Conservation (phyloP, 192 early-diverging fungal species). For the Rhizophagus clarus region DNA sequence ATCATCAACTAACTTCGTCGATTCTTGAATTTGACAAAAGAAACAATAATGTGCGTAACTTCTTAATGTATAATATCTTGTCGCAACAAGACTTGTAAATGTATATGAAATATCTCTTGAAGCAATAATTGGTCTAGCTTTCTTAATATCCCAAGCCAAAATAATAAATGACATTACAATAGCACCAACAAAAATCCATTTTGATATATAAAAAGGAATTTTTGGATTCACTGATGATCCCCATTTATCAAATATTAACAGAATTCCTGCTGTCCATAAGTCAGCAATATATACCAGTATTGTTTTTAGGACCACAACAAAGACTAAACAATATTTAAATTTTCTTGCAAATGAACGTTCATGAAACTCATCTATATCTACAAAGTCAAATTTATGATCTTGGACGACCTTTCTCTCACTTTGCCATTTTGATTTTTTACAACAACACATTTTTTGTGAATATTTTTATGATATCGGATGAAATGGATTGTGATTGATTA, state of each 20-base stretch:
- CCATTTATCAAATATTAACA: constrained; percentile 50
- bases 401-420: constrained; percentile 79
- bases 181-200: constrained; percentile 62
- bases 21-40: constrained; percentile 71
- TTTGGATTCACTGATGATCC: constrained; percentile 40
- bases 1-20: constrained; percentile 63
- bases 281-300: constrained; percentile 81
- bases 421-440: constrained; percentile 35
- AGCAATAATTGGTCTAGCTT: constrained; percentile 64
- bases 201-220: constrained; percentile 48
- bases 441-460: constrained; percentile 16
- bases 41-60: constrained; percentile 84
- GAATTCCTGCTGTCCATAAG: constrained; percentile 70
- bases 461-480: not conserved
- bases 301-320: constrained; percentile 67
- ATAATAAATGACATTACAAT: constrained; percentile 70
- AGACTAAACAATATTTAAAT: constrained; percentile 59
- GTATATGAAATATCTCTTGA: constrained; percentile 77
- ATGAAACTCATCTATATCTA: constrained; percentile 78
- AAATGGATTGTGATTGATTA: not conserved
- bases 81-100: constrained; percentile 74
- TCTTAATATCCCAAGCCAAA: constrained; percentile 67
- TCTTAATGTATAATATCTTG: constrained; percentile 71
- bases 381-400: constrained; percentile 89
- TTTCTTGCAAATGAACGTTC: constrained; percentile 44